Conservation (phyloP, 2,329 filamentous ascomycete genomes). For the Acephala macrosclerotiorum region DNA sequence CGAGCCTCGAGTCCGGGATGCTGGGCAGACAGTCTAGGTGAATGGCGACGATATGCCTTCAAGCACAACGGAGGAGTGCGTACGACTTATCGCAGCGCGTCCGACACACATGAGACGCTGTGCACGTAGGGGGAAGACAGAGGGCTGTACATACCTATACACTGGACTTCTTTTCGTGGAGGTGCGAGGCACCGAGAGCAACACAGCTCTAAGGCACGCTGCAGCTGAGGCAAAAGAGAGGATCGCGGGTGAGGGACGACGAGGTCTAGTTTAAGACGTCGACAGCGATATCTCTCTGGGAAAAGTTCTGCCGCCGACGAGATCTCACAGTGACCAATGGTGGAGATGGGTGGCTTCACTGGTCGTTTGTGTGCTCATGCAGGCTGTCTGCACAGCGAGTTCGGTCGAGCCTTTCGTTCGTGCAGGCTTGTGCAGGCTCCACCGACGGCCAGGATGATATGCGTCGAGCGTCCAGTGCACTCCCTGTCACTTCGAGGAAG, state of each 20-base stretch:
- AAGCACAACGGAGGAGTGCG: slow-evolving; percentile 27
- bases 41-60: slow-evolving; percentile 14
- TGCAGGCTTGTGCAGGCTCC: slow-evolving; percentile 10
- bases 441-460: slow-evolving; percentile 17
- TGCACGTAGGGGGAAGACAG: slow-evolving; percentile 19
- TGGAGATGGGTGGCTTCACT: slow-evolving; percentile 31
- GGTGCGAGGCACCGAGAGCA: slow-evolving; percentile 37
- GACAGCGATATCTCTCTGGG: slow-evolving; percentile 24
- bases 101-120: slow-evolving; percentile 17
- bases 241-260: slow-evolving; percentile 18
- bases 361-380: slow-evolving; percentile 30
- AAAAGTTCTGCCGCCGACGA: slow-evolving; percentile 31
- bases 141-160: slow-evolving; percentile 31
- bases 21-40: slow-evolving; percentile 10
- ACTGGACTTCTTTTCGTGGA: slow-evolving; percentile 29
- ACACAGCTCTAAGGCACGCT: slow-evolving; percentile 34
- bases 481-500: slow-evolving; percentile 7
- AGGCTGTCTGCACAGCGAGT: slow-evolving; percentile 27
- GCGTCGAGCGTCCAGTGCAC: neutral
- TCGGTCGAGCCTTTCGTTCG: slow-evolving; percentile 22
- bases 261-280: slow-evolving; percentile 29
- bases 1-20: slow-evolving; percentile 14
- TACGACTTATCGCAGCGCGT: slow-evolving; percentile 22
- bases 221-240: slow-evolving; percentile 24
- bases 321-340: slow-evolving; percentile 30